These are phyloP conservation scores for Alloascoidea africana DNA, from an alignment of 805 yeast genomes.

Conservation along the genomic window DNA sequence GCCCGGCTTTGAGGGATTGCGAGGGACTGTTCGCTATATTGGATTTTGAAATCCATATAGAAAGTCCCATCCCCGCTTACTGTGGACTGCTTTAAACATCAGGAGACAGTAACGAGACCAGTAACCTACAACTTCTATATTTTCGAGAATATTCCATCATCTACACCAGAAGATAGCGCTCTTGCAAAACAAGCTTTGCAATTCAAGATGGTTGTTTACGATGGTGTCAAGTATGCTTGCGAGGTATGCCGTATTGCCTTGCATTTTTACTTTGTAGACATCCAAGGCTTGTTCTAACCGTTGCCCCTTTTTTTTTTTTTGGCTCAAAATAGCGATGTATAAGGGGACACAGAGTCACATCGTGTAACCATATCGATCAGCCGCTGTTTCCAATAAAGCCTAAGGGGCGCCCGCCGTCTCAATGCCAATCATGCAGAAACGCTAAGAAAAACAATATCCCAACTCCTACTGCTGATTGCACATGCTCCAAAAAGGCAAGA, in stretches of 20 bases:
- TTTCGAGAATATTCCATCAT: too few relatives aligned
- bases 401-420: constrained; percentile 91
- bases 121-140: too few relatives aligned
- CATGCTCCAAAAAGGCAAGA: not conserved
- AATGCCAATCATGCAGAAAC: constrained; percentile 76
- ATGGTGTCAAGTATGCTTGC: constrained; percentile 93
- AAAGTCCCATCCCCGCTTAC: too few relatives aligned
- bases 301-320: not conserved
- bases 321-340: constrained; percentile 47
- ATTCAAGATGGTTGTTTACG: constrained; percentile 82
- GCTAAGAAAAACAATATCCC: constrained; percentile 30
- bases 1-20: too few relatives aligned
- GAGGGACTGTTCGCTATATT: too few relatives aligned
- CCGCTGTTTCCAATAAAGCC: constrained; percentile 89
- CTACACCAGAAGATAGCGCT: too few relatives aligned
- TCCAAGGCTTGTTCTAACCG: not conserved
- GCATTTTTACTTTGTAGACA: constrained; percentile 1
- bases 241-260: too few relatives aligned
- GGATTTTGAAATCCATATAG: too few relatives aligned
- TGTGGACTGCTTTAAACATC: too few relatives aligned
- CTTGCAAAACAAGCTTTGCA: too few relatives aligned
- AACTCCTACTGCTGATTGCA: not conserved
- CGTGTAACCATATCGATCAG: constrained; percentile 85
- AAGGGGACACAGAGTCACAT: constrained; percentile 90
- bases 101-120: too few relatives aligned